Percentiles rank a stretch among this genome's conserved stretches.
Conservation (phyloP, 179 eudicot species). For the Beta corolliflora region DNA sequence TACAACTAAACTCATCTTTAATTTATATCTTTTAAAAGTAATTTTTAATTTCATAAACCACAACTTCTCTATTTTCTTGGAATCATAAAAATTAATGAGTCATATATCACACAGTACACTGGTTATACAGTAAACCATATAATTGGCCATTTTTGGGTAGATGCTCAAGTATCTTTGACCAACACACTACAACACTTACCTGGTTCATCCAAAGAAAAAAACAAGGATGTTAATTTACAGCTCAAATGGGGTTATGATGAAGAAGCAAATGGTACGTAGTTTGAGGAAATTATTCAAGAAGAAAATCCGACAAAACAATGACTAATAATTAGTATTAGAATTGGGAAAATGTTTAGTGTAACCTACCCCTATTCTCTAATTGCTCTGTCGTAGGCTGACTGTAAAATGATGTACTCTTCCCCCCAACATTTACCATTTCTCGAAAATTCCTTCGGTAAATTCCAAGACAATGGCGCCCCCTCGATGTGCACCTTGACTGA, state of each 20-base stretch:
- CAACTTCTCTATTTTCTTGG: no score
- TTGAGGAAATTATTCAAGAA: neutral
- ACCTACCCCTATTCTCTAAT: neutral
- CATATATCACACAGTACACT: no score
- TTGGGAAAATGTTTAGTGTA: conserved; percentile 6
- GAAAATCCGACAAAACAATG: conserved; percentile 13
- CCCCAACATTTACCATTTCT: neutral
- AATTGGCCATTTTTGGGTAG: neutral
- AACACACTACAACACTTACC: conserved; percentile 8
- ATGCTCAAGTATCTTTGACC: conserved; percentile 25
- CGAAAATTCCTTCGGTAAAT: conserved; percentile 25
- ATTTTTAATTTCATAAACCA: no score
- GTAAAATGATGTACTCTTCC: conserved; percentile 1
- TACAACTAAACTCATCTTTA: no score
- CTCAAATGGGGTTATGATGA: neutral
- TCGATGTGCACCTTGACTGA: conserved; percentile 19
- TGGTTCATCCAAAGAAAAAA: neutral
- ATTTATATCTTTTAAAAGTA: no score
- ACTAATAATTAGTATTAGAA: neutral
- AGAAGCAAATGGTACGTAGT: conserved; percentile 10
- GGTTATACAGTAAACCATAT: no score
- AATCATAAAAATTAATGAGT: no score
- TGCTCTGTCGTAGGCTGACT: neutral
- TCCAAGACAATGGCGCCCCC: conserved; percentile 30
- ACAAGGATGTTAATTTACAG: neutral